Base-by-base conservation (phyloP, 768 basidiomycete species). In the Coprinopsis cinerea region DNA sequence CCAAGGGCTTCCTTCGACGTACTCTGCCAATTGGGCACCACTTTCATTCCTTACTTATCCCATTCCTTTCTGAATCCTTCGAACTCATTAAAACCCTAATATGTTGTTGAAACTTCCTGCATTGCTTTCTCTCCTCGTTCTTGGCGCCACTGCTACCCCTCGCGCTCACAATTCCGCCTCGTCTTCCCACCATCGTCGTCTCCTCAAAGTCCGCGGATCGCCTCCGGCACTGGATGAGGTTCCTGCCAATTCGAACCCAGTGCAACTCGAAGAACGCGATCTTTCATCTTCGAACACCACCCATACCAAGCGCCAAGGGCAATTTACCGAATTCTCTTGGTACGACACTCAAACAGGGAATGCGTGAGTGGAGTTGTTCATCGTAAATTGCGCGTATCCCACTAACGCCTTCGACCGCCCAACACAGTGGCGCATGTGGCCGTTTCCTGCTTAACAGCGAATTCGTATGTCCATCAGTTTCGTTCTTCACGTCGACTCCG, bases 311-410 rank as follows among this genome's bases (percentile, higher is more conserved):
- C 30, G 30, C 41, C 6, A 26, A 22, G 41, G 7, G 11, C 10
- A 39, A 39, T 17, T 43, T 43, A 23, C 7, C 43, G 63, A 71
- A 47, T 77, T 75, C 65, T 77, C 81, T 14, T 84, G 66, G 55
- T 84, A 82, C 59, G 70, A 72, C 39, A 57, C 60, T 14, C 41
- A 47, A 30, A 64, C 63, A 11, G 41, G 41, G 9, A 43, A 24
- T 9, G 22, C 41, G 41, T 43, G 24, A 5, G 41, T 43, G 6
- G 18, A 23, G 22, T 23, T 43, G 18, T 22, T 26, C 5, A 13
- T n/a, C n/a, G n/a, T 39, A 20, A 14, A 20, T 9, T 39, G 37
- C 37, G 18, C 18, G 18, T 43, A 25, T 5, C 9, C 5, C 22
- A 4, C 18, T 25, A 23, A 43, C 23, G 22, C 9, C 18, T 25